These are phyloP conservation scores for Schizopora paradoxa DNA, from an alignment of 1,284 basidiomycete genomes.

Conservation along the genomic window DNA sequence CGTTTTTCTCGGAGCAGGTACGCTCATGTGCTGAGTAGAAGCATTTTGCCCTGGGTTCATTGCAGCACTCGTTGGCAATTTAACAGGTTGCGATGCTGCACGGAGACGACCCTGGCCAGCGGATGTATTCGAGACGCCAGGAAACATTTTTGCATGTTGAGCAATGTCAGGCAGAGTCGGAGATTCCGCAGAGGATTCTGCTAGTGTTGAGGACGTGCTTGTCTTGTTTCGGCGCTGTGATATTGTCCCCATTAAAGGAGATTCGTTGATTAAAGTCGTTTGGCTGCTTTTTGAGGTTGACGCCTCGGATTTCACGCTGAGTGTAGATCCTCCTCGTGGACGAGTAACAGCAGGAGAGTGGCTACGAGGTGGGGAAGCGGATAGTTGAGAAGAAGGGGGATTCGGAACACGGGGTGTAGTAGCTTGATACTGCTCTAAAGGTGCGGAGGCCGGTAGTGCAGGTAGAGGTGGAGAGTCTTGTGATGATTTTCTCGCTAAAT, in stretches of 20 bases:
- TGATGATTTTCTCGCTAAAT: slow-evolving; percentile 1
- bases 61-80: slow-evolving; percentile 25
- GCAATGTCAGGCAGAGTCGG: slow-evolving; percentile 26
- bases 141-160: slow-evolving; percentile 37
- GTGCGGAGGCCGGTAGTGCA: slow-evolving; percentile 14
- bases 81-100: slow-evolving; percentile 61
- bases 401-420: slow-evolving; percentile 32
- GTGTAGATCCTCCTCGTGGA: too few species aligned
- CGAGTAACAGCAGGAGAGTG: slow-evolving; percentile 27
- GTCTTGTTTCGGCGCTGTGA: slow-evolving; percentile 60
- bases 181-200: neutral
- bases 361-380: neutral
- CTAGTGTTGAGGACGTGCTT: slow-evolving; percentile 12
- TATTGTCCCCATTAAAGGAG: slow-evolving; percentile 61
- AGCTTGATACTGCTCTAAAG: slow-evolving; percentile 13
- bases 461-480: slow-evolving; percentile 16
- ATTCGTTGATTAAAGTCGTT: slow-evolving; percentile 47
- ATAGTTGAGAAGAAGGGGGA: neutral
- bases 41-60: slow-evolving; percentile 64
- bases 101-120: slow-evolving; percentile 47
- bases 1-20: slow-evolving; percentile 56
- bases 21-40: too few species aligned
- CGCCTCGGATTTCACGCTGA: slow-evolving; percentile 43
- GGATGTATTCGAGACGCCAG: slow-evolving; percentile 29
- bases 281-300: slow-evolving; percentile 22